Evolutionary conservation across 2,329 filamentous ascomycete species (phyloP).

Genomic region (Hymenoscyphus fraxineus): DNA sequence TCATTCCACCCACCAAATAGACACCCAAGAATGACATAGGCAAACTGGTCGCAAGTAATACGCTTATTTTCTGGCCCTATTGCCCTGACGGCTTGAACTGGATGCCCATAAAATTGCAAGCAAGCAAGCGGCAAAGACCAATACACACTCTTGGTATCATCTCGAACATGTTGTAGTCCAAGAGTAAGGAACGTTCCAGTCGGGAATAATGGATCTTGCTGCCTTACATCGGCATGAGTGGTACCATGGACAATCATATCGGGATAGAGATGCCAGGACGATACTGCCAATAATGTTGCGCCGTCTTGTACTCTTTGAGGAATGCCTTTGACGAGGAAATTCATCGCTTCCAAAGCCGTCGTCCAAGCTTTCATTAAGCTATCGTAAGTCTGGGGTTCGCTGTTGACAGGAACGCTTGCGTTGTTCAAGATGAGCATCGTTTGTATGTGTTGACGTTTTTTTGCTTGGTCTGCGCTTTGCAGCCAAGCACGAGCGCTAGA

Average conservation of each 20-base stretch:
- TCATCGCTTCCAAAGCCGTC: slow-evolving; percentile 24
- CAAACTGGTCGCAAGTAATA: slow-evolving; percentile 6
- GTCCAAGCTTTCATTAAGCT: slow-evolving; percentile 29
- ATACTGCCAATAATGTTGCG: slow-evolving; percentile 22
- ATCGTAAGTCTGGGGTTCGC: slow-evolving; percentile 15
- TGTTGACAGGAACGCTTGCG: slow-evolving; percentile 21
- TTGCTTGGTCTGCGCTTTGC: slow-evolving; percentile 30
- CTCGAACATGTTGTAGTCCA: slow-evolving; percentile 15
- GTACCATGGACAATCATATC: slow-evolving; percentile 17
- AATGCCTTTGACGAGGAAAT: slow-evolving; percentile 25
- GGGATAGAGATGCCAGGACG: slow-evolving; percentile 30
- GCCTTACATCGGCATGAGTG: slow-evolving; percentile 13
- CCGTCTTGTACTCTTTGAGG: slow-evolving; percentile 20
- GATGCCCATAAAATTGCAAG: slow-evolving; percentile 15
- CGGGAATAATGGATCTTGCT: slow-evolving; percentile 23
- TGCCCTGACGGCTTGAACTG: slow-evolving; percentile 13
- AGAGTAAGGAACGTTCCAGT: slow-evolving; percentile 19
- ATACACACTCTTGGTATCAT: slow-evolving; percentile 17
- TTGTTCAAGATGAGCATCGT: slow-evolving; percentile 29
- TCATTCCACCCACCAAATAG: slow-evolving; percentile 10
- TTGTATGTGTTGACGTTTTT: slow-evolving; percentile 25
- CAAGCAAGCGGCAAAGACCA: slow-evolving; percentile 14
- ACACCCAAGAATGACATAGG: slow-evolving; percentile 9
- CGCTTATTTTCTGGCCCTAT: not conserved
- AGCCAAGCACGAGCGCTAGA: slow-evolving; percentile 36